Evolutionary conservation across 2,329 filamentous ascomycete genomes (phyloP), one percentile per base, ranked within the genome.

Genomic region (Exophiala alcalophila): DNA sequence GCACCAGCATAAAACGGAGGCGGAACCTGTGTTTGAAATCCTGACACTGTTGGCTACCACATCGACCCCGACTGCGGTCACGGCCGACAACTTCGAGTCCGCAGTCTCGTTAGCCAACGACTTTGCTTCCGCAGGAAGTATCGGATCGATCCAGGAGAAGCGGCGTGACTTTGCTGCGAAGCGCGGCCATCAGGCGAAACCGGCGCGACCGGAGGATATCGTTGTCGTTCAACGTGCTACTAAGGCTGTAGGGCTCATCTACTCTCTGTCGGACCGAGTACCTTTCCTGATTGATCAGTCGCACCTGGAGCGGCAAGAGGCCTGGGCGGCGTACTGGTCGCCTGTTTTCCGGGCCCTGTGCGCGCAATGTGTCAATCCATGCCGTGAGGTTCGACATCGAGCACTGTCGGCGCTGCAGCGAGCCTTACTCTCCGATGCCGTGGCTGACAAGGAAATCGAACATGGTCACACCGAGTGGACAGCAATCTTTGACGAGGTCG

Each of bases 311-410:
- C 83, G 78, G 47, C 86, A 76, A 46, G 86, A 95, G 74, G 92
- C 92, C 10, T 98, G 92, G 92, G 89, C 88, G 36, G 88, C 92
- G 6, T 98, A 98, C 64, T 98, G 92, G 92, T 83, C 90, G 10
- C 92, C 91, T 2, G 89, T 98, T 18, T 92, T 98, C 65, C 81
- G 88, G 55, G 86, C 88, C 4, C 70, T 98, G 12, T 92, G 86
- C 3, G 81, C 80, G 4, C 92, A 98, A 66, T 96, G 90, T 65
- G 86, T 87, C 40, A 98, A 97, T 61, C 89, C 90, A 1, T 96
- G 89, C 60, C 84, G 91, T 40, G 90, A 96, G 57, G 87, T 98
- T 46, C 82, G 92, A 3, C 86, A 94, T 57, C 78, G 94, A 59
- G 88, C 92, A 1, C 87, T 97, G 56, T 81, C 84, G 5, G 87